phyloP scores from a whole-genome alignment of 2,329 filamentous ascomycete species.

The Fusarium zealandicum region DNA sequence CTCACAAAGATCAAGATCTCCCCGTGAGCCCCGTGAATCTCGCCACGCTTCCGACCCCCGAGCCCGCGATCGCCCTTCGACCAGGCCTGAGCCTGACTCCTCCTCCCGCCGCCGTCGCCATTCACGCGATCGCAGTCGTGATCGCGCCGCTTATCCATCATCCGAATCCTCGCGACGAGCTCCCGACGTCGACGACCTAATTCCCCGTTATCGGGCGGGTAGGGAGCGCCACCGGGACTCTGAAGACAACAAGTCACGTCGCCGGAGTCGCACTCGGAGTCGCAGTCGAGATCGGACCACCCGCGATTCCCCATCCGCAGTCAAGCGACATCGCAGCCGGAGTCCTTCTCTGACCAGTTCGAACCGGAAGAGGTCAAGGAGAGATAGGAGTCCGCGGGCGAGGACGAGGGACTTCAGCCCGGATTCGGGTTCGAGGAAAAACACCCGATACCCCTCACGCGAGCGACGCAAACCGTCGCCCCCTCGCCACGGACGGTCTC shows the following conservation, averaged over 20 bases:
- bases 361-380: conserved; percentile 52
- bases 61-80: conserved; percentile 45
- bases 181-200: conserved; percentile 48
- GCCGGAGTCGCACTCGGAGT: conserved; percentile 47
- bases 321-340: conserved; percentile 53
- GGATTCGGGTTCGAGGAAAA: conserved; percentile 44
- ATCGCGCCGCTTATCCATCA: conserved; percentile 39
- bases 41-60: conserved; percentile 42
- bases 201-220: conserved; percentile 48
- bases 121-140: conserved; percentile 50
- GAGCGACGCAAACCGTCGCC: conserved; percentile 44
- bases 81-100: conserved; percentile 43
- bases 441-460: conserved; percentile 45
- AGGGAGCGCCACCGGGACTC: conserved; percentile 43
- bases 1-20: conserved; percentile 45
- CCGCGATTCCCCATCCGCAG: conserved; percentile 47
- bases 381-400: conserved; percentile 47
- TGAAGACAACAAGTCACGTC: conserved; percentile 44
- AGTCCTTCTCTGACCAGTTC: conserved; percentile 50
- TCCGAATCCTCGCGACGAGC: conserved; percentile 40
- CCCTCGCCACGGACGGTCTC: conserved; percentile 42
- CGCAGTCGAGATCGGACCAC: conserved; percentile 41
- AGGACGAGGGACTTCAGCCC: conserved; percentile 52
- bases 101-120: conserved; percentile 48
- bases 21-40: conserved; percentile 40